Evolutionary conservation across 345 rosid genomes (phyloP), one percentile per base, ranked within the genome.

Genomic region (Eutrema yunnanense): DNA sequence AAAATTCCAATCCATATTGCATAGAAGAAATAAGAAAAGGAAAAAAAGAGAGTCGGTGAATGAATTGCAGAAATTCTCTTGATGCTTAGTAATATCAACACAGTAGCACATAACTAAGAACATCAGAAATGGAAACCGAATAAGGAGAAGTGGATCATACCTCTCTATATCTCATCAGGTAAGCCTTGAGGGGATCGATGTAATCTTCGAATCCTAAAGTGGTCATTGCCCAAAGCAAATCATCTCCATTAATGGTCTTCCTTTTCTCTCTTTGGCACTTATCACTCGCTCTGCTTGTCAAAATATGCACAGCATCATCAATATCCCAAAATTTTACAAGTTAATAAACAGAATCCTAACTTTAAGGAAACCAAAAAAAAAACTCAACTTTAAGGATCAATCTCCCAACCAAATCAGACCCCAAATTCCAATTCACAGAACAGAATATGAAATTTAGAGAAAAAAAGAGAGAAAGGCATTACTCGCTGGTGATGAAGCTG

Each of bases 241-340:
- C 94, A 30, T 88, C 94, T 14, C 87, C 89, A 81, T 88, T 88
- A 42, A 86, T 83, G 8, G 90, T 86, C 85, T 88, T 88, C 80
- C 90, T 68, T 69, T 88, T 88, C 68, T 86, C 94, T 0, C 85
- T 74, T 69, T 85, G 85, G 27, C 91, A 88, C 86, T 82, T 88
- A 71, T 88, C 89, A 49, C 87, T 85, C 2, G 94, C 91, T 71
- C 97, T 94, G 68, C 75, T 67, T 42, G 42, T 57, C 63, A 70
- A 72, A 50, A 48, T 6, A 59, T 7, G 0, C 40, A 62, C 42
- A 36, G 44, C 60, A 71, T 6, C 33, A 67, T 50, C n/a, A 32
- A 16, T 2, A 52, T 14, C 36, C 42, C 67, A 47, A 70, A 70
- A 33, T 12, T 6, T 6, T 12, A 29, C 32, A 10, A 22, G 22